Evolutionary conservation across 2,329 filamentous ascomycete genomes (phyloP).

Genomic region (Fusarium sp.): DNA sequence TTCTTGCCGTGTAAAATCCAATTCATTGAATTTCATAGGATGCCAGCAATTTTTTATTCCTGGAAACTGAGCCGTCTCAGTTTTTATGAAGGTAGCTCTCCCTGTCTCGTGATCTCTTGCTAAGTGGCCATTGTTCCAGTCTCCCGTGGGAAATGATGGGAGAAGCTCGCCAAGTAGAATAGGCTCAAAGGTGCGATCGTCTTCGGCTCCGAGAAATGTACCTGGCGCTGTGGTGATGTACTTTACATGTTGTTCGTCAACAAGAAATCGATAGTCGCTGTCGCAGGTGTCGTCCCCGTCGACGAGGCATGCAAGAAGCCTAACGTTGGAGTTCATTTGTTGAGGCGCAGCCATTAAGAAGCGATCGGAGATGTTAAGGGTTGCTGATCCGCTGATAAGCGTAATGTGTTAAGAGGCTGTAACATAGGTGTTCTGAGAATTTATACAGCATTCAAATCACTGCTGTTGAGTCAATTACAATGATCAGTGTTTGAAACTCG

Average conservation of each 20-base stretch:
- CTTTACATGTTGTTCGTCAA: constrained; percentile 46
- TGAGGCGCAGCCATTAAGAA: background rate
- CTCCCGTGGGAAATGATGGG: constrained; percentile 47
- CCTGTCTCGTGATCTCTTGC: constrained; percentile 39
- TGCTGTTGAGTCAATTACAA: too few relatives aligned
- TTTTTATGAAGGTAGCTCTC: constrained; percentile 36
- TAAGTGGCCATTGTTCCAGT: constrained; percentile 46
- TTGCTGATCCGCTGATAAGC: background rate
- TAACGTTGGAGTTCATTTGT: constrained; percentile 33
- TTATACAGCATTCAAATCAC: too few relatives aligned
- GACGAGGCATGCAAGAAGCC: constrained; percentile 48
- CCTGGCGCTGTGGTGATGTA: constrained; percentile 47
- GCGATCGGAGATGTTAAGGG: too few relatives aligned
- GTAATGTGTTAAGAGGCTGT: too few relatives aligned
- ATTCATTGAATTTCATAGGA: constrained; percentile 44
- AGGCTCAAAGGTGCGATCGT: constrained; percentile 49
- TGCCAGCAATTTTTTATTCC: constrained; percentile 44
- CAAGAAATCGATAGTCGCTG: constrained; percentile 51
- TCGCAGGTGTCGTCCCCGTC: constrained; percentile 42
- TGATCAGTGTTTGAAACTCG: too few relatives aligned
- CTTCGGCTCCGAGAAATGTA: constrained; percentile 39
- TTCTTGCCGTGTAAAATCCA: constrained; percentile 45
- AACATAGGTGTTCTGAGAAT: too few relatives aligned
- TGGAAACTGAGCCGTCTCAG: constrained; percentile 38
- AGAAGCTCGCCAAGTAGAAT: constrained; percentile 46